Base-by-base conservation (phyloP, 148 eudicot genomes). In the Chenopodium formosanum region DNA sequence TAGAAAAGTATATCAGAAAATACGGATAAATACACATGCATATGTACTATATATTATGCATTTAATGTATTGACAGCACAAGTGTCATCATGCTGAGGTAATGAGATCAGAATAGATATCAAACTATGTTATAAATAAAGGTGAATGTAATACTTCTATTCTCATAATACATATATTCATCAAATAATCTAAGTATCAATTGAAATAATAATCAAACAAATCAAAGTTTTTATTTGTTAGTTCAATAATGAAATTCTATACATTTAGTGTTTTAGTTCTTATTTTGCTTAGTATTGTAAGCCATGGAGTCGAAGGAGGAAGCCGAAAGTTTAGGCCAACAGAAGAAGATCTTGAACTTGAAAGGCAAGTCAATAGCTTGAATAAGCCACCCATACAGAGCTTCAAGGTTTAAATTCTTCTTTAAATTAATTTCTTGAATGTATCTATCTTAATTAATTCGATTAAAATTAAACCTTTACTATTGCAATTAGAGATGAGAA, bases 351-450 rank as follows among this genome's bases (percentile, higher is more conserved):
- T 56, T 17, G 73, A 53, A 17, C 56, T 75, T 4, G 44, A 75
- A 19, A 62, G 17, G 53, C 79, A 82, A 29, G 75, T 82, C 34
- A 76, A 76, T 5, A 66, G 4, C 52, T 44, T 76, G 60, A 82
- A 82, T 76, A 70, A 82, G 72, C 77, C 84, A 69, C 64, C 81
- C n/a, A 62, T 82, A 29, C 60, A 58, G 37, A 82, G 62, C 62
- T 83, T 79, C 70, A 73, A 74, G 85, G 85, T 82, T 11, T 48
- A 0, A 48, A 10, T 11, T 48, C 13, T 11, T 48, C 52, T 9
- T 48, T 11, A 40, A 40, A 2, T 48, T 9, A 9, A 10, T 13
- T 48, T 1, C 52, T 48, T 48, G 52, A 7, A 48, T 25, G 25
- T 25, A 25, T 25, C 25, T 25, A 25, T 25, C 25, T 25, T 25